Conservation (phyloP, 2,329 filamentous ascomycete genomes). For the Fusarium bactridioides region DNA sequence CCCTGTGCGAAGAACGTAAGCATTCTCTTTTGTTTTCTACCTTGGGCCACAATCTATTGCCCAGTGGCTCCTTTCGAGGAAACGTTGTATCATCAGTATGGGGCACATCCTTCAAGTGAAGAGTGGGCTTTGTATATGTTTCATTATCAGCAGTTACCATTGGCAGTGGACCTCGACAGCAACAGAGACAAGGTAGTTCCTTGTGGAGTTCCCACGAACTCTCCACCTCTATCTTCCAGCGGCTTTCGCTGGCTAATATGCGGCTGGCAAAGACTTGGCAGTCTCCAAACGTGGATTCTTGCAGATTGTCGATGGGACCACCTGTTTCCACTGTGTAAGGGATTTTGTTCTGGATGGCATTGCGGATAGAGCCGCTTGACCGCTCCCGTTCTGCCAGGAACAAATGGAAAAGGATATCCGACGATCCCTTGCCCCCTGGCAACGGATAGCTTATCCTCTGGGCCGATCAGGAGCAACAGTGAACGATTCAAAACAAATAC, state of each 20-base stretch:
- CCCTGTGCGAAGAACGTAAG: conserved; percentile 95
- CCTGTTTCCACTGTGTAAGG: conserved; percentile 21
- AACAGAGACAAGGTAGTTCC: conserved; percentile 19
- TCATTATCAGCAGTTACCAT: conserved; percentile 15
- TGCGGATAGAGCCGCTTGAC: conserved; percentile 31
- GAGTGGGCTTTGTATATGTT: conserved; percentile 15
- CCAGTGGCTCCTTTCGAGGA: not conserved
- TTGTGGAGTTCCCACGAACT: conserved; percentile 32
- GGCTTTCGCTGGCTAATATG: conserved; percentile 21
- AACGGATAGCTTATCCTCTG: conserved; percentile 22
- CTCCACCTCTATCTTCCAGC: conserved; percentile 31
- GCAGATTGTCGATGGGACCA: conserved; percentile 32
- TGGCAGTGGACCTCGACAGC: conserved; percentile 29
- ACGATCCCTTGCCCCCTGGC: conserved; percentile 30
- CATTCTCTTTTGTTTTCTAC: conserved; percentile 39
- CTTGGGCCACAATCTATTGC: conserved; percentile 1
- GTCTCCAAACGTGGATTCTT: conserved; percentile 17
- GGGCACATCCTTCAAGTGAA: conserved; percentile 30
- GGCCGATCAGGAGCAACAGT: conserved; percentile 1
- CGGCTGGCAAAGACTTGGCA: conserved; percentile 22
- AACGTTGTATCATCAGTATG: conserved; percentile 6
- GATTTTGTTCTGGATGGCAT: conserved; percentile 5
- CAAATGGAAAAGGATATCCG: conserved; percentile 16
- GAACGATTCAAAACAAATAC: conserved; percentile 12
- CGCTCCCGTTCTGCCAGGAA: conserved; percentile 23